Conservation (phyloP, 805 yeast species). For the Hanseniaspora vineae region DNA sequence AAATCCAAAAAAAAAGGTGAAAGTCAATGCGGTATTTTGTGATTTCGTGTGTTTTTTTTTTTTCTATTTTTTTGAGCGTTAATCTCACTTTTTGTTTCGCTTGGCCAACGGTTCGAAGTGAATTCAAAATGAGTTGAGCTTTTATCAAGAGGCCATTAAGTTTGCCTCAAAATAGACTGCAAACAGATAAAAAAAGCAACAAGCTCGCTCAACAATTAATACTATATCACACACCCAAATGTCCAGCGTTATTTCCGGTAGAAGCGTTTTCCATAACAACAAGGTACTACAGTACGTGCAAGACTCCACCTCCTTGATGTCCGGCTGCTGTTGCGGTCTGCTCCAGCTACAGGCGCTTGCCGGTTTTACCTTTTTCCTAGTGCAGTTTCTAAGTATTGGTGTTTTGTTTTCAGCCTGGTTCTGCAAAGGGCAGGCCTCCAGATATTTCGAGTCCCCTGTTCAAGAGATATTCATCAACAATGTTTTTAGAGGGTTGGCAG, state of each 20-base stretch:
- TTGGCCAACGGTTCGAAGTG: too few species aligned
- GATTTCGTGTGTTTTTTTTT: neutral
- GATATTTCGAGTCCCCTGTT: conserved; percentile 28
- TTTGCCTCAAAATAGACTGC: too few species aligned
- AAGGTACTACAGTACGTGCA: conserved; percentile 22
- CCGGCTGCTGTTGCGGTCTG: conserved; percentile 45
- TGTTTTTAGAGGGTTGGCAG: conserved; percentile 35
- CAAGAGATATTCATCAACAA: conserved; percentile 32
- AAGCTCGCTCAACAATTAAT: neutral
- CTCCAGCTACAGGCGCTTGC: conserved; percentile 34
- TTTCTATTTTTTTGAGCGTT: neutral
- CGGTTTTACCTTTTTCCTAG: conserved; percentile 35
- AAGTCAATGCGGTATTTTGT: too few species aligned
- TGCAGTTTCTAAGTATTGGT: conserved; percentile 24
- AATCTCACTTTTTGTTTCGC: too few species aligned
- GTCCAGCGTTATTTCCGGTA: conserved; percentile 8
- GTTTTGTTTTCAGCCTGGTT: conserved; percentile 22
- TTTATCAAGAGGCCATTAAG: too few species aligned
- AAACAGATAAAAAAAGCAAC: neutral
- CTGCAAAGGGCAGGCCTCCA: conserved; percentile 23
- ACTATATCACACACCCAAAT: neutral
- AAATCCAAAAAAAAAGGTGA: too few species aligned
- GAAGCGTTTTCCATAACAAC: conserved; percentile 14
- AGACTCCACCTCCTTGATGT: conserved; percentile 35
- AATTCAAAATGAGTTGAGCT: too few species aligned